These are phyloP conservation scores for Cydonia oblonga DNA, from an alignment of 331 rosid genomes.

Conservation along the genomic window DNA sequence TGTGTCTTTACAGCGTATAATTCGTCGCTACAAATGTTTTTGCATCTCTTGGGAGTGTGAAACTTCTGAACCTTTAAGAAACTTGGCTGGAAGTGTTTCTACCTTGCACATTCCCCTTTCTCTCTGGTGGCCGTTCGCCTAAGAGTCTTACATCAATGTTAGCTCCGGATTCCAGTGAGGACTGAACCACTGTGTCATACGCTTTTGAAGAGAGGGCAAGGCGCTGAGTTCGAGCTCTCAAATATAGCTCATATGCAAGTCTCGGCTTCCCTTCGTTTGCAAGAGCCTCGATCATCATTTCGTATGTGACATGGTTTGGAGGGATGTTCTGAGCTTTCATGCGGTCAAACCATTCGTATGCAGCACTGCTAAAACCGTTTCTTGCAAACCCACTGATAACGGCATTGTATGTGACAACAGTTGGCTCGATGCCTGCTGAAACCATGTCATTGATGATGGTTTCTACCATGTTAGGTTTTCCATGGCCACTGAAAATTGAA, in stretches of 20 bases:
- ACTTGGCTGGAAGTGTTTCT: conserved; percentile 28
- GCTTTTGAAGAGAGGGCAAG: conserved; percentile 57
- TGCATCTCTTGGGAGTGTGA: background rate
- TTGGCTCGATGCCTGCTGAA: conserved; percentile 54
- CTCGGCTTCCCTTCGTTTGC: conserved; percentile 78
- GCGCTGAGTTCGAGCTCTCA: conserved; percentile 56
- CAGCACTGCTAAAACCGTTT: conserved; percentile 52
- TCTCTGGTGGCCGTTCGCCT: conserved; percentile 65
- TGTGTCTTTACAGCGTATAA: background rate
- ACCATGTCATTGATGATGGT: conserved; percentile 57
- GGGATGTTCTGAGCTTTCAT: conserved; percentile 64
- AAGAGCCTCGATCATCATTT: conserved; percentile 77
- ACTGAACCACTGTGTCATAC: conserved; percentile 52
- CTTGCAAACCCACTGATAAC: conserved; percentile 65
- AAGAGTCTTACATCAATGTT: conserved; percentile 32
- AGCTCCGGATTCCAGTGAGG: conserved; percentile 43
- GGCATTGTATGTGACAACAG: conserved; percentile 79
- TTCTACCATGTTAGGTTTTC: conserved; percentile 66
- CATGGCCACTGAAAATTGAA: conserved; percentile 72
- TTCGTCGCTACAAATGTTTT: background rate
- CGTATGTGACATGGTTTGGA: conserved; percentile 65
- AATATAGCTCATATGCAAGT: conserved; percentile 70
- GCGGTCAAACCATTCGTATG: conserved; percentile 89
- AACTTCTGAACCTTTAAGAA: conserved; percentile 16
- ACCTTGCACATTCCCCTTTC: conserved; percentile 25